These are phyloP conservation scores for Nothopassalora personata DNA, from an alignment of 2,329 filamentous ascomycete species.

Conservation along the genomic window DNA sequence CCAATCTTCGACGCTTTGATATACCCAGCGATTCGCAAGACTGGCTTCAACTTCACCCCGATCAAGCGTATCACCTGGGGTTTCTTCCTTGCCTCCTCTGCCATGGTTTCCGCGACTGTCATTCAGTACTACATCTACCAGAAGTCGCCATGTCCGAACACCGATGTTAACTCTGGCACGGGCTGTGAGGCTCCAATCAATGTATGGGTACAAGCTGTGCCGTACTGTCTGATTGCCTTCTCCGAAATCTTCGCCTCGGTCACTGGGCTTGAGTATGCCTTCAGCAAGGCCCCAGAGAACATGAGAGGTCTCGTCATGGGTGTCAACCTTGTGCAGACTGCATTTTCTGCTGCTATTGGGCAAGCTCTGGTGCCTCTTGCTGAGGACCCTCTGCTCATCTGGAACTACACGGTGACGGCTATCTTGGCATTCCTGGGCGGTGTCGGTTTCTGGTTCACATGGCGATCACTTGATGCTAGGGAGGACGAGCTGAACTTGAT, in stretches of 20 bases:
- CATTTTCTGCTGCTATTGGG: conserved; percentile 55
- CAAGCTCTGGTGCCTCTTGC: conserved; percentile 57
- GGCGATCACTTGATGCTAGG: conserved; percentile 58
- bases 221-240: conserved; percentile 42
- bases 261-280: conserved; percentile 43
- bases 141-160: conserved; percentile 23
- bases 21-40: conserved; percentile 43
- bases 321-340: conserved; percentile 55
- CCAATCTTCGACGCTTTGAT: conserved; percentile 42
- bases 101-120: conserved; percentile 51
- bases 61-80: conserved; percentile 51
- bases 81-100: conserved; percentile 48
- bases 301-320: conserved; percentile 46
- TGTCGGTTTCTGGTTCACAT: conserved; percentile 62
- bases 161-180: conserved; percentile 15
- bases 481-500: conserved; percentile 67
- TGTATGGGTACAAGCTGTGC: conserved; percentile 40
- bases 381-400: conserved; percentile 59
- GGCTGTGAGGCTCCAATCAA: conserved; percentile 37
- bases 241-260: conserved; percentile 44
- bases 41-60: conserved; percentile 41
- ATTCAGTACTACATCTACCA: conserved; percentile 54
- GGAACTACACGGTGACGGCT: conserved; percentile 63
- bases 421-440: conserved; percentile 59
- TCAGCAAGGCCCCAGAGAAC: conserved; percentile 41